Base-by-base conservation (phyloP, 1,284 basidiomycete species). In the Phlebopus sp. region DNA sequence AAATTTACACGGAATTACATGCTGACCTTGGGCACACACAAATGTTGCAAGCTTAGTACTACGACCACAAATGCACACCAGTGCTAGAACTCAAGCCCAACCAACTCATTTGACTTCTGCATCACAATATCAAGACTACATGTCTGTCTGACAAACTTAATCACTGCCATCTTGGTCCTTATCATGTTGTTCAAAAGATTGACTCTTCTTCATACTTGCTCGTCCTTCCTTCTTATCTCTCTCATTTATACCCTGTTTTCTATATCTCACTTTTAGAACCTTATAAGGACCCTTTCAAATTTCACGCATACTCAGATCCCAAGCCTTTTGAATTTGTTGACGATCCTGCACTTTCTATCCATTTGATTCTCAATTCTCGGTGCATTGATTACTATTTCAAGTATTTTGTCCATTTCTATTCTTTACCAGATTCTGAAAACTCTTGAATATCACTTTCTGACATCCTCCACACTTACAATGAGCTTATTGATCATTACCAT, bases 111-210 rank as follows among this genome's bases (percentile, higher is more conserved):
- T 71, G 64, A 65, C 51, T 74, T 5, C 54, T 63, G 1, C 47
- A 57, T 2, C 49, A 54, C 13, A 67, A 75, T 48, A 69, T 75
- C 54, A 58, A 58, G 17, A 74, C 70, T 4, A 64, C 56, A 6
- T 59, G 67, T 4, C 71, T 72, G 0, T 63, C 69, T 9, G 52
- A 64, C 47, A 75, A 75, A 53, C 63, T 76, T 27, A 65, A 70
- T 46, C 55, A 67, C 39, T 56, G 57, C 1, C 55, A 53, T 11
- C 55, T 72, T 8, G 72, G 74, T 14, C 75, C 71, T 3, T 76
- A 64, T 55, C 52, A 49, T 0, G 55, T 76, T 21, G 44, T 64
- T 19, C 39, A 44, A 3, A 44, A 54, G 36, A 34, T 62, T 29
- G 57, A 57, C 32, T 39, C 57, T 6, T 47, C 53, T n/a, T 43